A percentile compares a stretch with the other conserved stretches of the same genome.
Evolutionary conservation across 2,329 filamentous ascomycete genomes (phyloP).

Genomic region (Pyricularia pennisetigena): DNA sequence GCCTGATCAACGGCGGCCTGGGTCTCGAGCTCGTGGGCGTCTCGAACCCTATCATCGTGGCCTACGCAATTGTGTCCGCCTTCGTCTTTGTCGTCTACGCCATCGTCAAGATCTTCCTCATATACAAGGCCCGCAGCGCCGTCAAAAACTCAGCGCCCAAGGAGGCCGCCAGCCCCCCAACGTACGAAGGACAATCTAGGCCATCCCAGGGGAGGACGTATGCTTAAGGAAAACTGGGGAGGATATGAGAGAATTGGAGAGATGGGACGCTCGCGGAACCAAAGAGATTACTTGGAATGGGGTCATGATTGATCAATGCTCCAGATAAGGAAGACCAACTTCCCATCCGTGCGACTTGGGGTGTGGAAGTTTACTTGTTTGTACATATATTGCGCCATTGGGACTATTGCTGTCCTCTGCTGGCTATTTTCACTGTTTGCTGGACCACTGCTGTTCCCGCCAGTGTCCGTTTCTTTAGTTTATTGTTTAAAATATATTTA

Average conservation of each 20-base stretch:
- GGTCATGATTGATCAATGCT: not conserved
- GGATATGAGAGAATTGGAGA: not conserved
- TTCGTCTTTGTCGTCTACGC: constrained; percentile 37
- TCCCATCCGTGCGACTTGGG: not conserved
- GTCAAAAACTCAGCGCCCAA: not conserved
- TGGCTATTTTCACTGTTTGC: not conserved
- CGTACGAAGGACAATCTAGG: not conserved
- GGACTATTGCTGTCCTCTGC: not conserved
- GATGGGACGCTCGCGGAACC: not conserved
- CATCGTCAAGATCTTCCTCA: constrained; percentile 16
- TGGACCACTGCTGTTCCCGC: not conserved
- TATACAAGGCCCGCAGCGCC: constrained; percentile 3
- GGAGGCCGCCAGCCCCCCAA: not conserved
- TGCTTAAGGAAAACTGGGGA: not conserved
- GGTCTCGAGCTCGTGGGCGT: constrained; percentile 27
- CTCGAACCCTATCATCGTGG: constrained; percentile 16
- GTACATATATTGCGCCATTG: not conserved
- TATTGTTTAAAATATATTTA: not conserved
- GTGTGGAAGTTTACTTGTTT: not conserved
- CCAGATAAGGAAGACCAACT: not conserved
- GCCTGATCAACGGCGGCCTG: constrained; percentile 48
- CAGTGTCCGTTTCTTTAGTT: not conserved
- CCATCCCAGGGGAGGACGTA: not conserved
- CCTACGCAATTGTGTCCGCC: constrained; percentile 38
- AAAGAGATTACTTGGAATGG: not conserved